These are phyloP conservation scores for Syncephalastrum racemosum DNA, from an alignment of 371 early-diverging fungal genomes.

Conservation along the genomic window DNA sequence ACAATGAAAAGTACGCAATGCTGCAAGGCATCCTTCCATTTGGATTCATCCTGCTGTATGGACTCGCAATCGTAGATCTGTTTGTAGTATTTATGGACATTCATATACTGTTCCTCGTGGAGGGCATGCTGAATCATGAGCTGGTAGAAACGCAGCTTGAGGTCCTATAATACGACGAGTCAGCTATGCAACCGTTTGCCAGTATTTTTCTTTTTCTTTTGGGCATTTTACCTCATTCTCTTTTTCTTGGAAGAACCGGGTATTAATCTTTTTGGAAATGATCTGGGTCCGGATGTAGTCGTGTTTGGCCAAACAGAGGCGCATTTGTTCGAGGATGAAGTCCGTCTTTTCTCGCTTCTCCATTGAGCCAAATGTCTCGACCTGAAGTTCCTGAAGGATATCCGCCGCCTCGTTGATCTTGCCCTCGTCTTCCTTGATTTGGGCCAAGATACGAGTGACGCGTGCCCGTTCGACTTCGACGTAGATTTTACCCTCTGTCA, in stretches of 20 bases:
- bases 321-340: slow-evolving; percentile 98
- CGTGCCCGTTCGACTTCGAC: slow-evolving; percentile 98
- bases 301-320: slow-evolving; percentile 87
- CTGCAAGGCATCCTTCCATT: slow-evolving; percentile 77
- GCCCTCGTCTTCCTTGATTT: slow-evolving; percentile 90
- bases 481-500: slow-evolving; percentile 98
- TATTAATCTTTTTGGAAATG: slow-evolving; percentile 92
- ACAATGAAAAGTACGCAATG: slow-evolving; percentile 83
- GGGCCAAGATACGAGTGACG: slow-evolving; percentile 84
- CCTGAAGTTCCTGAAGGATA: slow-evolving; percentile 95
- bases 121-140: slow-evolving; percentile 94
- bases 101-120: slow-evolving; percentile 87
- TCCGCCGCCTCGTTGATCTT: slow-evolving; percentile 90
- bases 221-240: slow-evolving; percentile 67
- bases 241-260: slow-evolving; percentile 85
- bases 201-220: background rate
- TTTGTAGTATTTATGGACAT: slow-evolving; percentile 89
- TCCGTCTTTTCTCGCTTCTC: slow-evolving; percentile 97
- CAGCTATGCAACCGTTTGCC: slow-evolving; percentile 1
- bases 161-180: slow-evolving; percentile 62
- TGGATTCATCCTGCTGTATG: slow-evolving; percentile 77
- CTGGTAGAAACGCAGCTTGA: slow-evolving; percentile 93
- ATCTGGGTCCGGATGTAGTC: slow-evolving; percentile 93
- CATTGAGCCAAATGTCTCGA: slow-evolving; percentile 98
- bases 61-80: slow-evolving; percentile 84